Base-by-base conservation (phyloP, 257 asterid species). In the Solanum piurae region DNA sequence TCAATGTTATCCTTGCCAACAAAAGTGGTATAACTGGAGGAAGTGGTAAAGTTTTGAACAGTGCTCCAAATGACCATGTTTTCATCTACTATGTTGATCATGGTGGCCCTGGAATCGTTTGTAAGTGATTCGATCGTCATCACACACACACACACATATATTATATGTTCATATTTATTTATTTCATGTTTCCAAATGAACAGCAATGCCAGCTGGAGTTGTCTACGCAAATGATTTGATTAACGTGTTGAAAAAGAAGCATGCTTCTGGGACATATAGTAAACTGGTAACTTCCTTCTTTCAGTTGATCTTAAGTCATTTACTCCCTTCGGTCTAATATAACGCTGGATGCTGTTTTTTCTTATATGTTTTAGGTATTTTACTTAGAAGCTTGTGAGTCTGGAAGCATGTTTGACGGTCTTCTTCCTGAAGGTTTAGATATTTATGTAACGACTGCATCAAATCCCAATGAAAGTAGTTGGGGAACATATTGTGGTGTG, bases 401-500 rank as follows among this genome's bases (percentile, higher is more conserved):
- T 40, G 98, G 98, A 89, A 96, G 98, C 87, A 94, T 96, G 87
- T 96, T 96, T 85, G 99, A 94, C 86, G 98, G 97, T 88, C 96
- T 96, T 84, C 95, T 96, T 66, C 93, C 94, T 2, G 87, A 94
- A 89, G 95, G 92, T 89, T 88, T 96, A 73, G 93, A 95, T 86
- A 94, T 96, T 73, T 96, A 94, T 69, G 98, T 94, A 40, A 94
- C 98, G 40, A 95, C 98, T 52, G 98, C 99, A 46, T 94, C 99
- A 85, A 95, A 95, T 55, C 95, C 98, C 6, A 92, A 91, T 14
- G 99, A 97, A 92, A 96, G 95, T 87, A 97, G 99, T 89, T 97
- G 97, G 97, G 99, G 97, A 86, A 97, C 99, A 72, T 97, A 96
- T 88, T 97, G 99, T 92, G 99, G 99, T 1, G 98, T 96, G 72